A percentile compares a stretch with the other conserved stretches of the same genome.
These are phyloP conservation scores for Pelargonium australe DNA, from an alignment of 441 rosid genomes.

Conservation along the genomic window DNA sequence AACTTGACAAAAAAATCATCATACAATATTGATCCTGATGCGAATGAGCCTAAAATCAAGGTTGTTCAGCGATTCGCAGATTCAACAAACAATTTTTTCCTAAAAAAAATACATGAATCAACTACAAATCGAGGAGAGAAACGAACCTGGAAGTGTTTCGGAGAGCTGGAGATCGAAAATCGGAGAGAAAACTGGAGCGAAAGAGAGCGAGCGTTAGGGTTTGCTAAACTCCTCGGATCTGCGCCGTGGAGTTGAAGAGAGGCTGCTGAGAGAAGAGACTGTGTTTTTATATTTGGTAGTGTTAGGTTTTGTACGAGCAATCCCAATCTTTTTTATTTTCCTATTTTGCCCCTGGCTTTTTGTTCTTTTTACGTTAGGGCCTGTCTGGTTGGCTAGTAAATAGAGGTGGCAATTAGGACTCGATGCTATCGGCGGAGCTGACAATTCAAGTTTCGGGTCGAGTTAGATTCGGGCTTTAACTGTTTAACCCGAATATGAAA, in stretches of 20 bases:
- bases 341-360: background rate
- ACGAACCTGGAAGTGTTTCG: slow-evolving; percentile 35
- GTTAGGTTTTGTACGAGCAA: slow-evolving; percentile 8
- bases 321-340: background rate
- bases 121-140: slow-evolving; percentile 10
- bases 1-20: no score
- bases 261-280: slow-evolving; percentile 5
- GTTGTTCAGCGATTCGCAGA: slow-evolving; percentile 5
- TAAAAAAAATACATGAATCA: background rate
- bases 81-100: no score
- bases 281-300: slow-evolving; percentile 12
- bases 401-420: no score
- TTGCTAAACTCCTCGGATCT: slow-evolving; percentile 84
- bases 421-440: no score
- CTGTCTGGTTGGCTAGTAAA: background rate
- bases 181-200: no score
- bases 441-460: no score
- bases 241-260: slow-evolving; percentile 62
- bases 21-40: no score
- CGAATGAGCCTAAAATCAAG: slow-evolving; percentile 13
- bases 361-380: background rate
- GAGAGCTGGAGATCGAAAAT: slow-evolving; percentile 4
- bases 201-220: slow-evolving; percentile 21
- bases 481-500: no score
- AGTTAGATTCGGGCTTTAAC: no score